Base-by-base conservation (phyloP, 169 alveolate genomes). In the Cystoisospora suis region DNA sequence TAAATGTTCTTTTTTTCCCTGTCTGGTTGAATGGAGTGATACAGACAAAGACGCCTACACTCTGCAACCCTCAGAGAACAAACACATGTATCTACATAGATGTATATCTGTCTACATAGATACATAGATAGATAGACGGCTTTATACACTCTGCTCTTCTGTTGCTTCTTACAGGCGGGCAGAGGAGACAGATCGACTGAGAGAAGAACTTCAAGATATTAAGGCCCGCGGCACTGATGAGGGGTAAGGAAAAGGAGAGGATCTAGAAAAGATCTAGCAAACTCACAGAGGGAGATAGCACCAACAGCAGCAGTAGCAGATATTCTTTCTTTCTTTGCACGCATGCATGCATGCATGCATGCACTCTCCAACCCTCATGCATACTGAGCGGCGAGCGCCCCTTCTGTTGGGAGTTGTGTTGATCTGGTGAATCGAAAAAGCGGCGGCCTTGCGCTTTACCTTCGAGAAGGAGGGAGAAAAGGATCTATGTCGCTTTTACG, bases 151-250 rank as follows among this genome's bases (percentile, higher is more conserved):
- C 23, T 53, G 65, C 65, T 12, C 23, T 53, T 23, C 65, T 12
- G 65, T 53, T 53, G 36, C 0, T 36, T 17, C 83, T 2, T 17
- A 7, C 83, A 72, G 83, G 23, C 83, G 83, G 1, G 83, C 83
- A 2, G 83, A 72, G 53, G 83, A 72, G 27, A 56, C 56, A 20
- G 83, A 72, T 9, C 83, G 83, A 29, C 83, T 72, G 38, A 46
- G 83, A 6, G 83, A 72, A 40, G 83, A 72, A 38, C 83, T 72
- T 29, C 58, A 72, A 38, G 56, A 32, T 0, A 38, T 38, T 12
- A 72, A 72, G 32, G n/a, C 56, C 12, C 3, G 20, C 15, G 83
- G 83, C 47, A 56, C n/a, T 3, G 83, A 72, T 53, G 83, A 72
- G 56, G 83, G 83, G 83, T 72, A 34, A 4, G 83, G 1, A 7